Conservation (phyloP, 23 red algal species). For the Gracilaria domingensis region DNA sequence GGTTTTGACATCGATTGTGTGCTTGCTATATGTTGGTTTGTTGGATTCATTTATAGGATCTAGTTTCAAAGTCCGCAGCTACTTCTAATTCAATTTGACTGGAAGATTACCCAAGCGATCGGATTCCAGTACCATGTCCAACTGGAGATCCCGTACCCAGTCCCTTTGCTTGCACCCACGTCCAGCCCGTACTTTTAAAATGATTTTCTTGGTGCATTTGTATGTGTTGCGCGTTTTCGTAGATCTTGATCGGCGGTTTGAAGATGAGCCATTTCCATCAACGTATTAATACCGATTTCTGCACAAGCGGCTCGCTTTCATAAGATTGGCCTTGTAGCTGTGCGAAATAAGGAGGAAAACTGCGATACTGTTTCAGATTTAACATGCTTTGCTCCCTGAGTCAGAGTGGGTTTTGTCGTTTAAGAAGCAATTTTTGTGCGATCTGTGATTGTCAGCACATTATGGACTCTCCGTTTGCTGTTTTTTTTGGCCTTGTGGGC, state of each 20-base stretch:
- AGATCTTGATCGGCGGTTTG: background rate
- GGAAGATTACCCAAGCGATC: background rate
- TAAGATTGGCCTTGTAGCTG: background rate
- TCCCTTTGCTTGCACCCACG: background rate
- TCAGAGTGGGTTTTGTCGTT: too few species aligned
- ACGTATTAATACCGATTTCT: background rate
- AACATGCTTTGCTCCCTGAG: too few species aligned
- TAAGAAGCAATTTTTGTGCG: too few species aligned
- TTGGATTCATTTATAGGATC: background rate
- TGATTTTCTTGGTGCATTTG: background rate
- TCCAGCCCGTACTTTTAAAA: background rate
- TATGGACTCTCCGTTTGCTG: too few species aligned
- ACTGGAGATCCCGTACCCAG: background rate
- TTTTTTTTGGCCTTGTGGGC: too few species aligned
- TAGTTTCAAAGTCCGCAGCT: background rate
- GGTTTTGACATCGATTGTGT: background rate
- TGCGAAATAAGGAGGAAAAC: background rate
- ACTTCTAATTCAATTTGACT: background rate
- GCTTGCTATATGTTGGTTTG: background rate
- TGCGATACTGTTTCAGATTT: background rate
- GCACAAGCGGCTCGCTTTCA: conserved; percentile 11
- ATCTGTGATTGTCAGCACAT: too few species aligned
- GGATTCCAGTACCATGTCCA: background rate
- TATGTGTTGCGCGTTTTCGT: conserved; percentile 4
- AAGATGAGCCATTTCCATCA: background rate